phyloP scores from a whole-genome alignment of 2,329 filamentous ascomycete genomes.

The Simplicillium sp. region DNA sequence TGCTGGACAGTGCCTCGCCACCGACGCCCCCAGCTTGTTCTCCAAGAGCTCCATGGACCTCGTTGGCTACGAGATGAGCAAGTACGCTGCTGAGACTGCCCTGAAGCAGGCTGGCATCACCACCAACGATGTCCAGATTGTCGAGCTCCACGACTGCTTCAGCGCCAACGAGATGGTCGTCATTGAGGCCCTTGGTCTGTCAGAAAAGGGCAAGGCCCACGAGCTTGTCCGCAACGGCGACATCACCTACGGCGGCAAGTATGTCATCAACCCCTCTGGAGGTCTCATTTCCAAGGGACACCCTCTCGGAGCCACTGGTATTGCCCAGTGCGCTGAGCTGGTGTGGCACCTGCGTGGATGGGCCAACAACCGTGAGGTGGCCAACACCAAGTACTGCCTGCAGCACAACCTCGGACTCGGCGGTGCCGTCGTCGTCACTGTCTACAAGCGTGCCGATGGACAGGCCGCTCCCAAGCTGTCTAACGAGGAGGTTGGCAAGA shows the following conservation, averaged over 20 bases:
- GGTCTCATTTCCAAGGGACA: conserved; percentile 95
- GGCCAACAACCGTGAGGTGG: conserved; percentile 78
- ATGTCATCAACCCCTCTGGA: conserved; percentile 86
- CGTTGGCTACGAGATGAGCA: conserved; percentile 80
- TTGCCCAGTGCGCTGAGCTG: conserved; percentile 90
- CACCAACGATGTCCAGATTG: conserved; percentile 65
- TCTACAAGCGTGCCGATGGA: conserved; percentile 80
- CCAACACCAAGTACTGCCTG: conserved; percentile 61
- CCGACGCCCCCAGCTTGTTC: conserved; percentile 73
- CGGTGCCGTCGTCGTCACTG: conserved; percentile 81
- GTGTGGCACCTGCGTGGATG: conserved; percentile 93
- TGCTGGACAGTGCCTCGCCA: conserved; percentile 80
- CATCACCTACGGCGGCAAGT: conserved; percentile 80
- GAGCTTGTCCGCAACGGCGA: conserved; percentile 80
- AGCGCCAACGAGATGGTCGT: conserved; percentile 88
- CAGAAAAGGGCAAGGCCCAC: conserved; percentile 73
- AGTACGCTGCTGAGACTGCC: conserved; percentile 60
- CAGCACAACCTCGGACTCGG: conserved; percentile 93
- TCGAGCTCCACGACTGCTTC: conserved; percentile 96
- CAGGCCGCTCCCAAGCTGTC: conserved; percentile 50
- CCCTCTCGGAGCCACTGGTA: conserved; percentile 85
- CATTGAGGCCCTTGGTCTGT: conserved; percentile 77
- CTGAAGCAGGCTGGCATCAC: conserved; percentile 63
- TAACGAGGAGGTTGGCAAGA: conserved; percentile 53
- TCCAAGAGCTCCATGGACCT: conserved; percentile 75